Percentiles rank a stretch among this genome's conserved stretches.
Conservation (phyloP, 176 grass and related monocot species). For the Avena sativa region DNA sequence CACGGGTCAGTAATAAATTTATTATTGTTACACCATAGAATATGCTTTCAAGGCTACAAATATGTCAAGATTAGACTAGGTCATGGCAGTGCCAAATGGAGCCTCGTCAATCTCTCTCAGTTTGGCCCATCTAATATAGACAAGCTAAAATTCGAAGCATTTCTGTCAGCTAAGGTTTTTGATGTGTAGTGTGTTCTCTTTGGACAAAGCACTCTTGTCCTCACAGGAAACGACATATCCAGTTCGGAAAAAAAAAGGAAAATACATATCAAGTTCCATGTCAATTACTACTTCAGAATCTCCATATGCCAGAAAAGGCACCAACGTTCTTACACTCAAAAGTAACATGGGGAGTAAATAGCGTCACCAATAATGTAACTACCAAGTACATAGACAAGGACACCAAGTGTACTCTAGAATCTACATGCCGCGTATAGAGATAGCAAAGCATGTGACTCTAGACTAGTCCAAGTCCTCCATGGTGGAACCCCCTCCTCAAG, state of each 20-base stretch:
- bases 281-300: constrained; percentile 4
- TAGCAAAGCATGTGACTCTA: constrained; percentile 24
- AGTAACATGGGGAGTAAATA: not conserved
- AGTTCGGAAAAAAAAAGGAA: not conserved
- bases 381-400: constrained; percentile 27
- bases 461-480: constrained; percentile 53
- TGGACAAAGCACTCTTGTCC: not conserved
- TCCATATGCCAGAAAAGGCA: not conserved
- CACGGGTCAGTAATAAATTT: too few species aligned
- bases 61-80: not conserved
- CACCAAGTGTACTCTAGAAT: constrained; percentile 39
- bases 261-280: not conserved
- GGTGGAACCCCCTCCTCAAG: constrained; percentile 32
- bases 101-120: not conserved
- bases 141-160: not conserved
- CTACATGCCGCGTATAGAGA: constrained; percentile 16
- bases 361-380: constrained; percentile 48
- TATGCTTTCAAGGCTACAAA: too few species aligned
- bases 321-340: constrained; percentile 21
- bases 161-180: not conserved
- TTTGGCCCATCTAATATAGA: not conserved
- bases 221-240: not conserved
- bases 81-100: not conserved
- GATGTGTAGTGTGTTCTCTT: not conserved
- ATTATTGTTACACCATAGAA: too few species aligned